Evolutionary conservation across 2,329 filamentous ascomycete genomes (phyloP).

Genomic region (Colletotrichum magnum): DNA sequence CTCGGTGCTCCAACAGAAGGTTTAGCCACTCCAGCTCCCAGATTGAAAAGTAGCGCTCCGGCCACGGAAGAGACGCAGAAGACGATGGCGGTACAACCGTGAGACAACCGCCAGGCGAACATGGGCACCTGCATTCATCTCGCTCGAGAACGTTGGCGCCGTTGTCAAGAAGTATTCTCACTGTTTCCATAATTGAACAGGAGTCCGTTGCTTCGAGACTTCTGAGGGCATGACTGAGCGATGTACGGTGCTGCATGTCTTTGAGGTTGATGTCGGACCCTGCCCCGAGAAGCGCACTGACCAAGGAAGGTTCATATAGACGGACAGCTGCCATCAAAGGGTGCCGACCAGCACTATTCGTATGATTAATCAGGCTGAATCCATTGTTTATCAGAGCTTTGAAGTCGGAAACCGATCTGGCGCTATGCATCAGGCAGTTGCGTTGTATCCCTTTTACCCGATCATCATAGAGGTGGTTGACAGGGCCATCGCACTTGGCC

Average conservation of each 20-base stretch:
- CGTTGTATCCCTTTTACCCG: rapidly evolving
- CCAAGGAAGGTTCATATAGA: rapidly evolving
- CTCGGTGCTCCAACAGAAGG: rapidly evolving
- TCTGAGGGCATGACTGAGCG: neutral
- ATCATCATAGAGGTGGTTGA: conserved; percentile 2
- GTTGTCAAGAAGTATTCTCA: neutral
- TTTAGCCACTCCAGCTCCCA: conserved; percentile 3
- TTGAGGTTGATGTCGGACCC: neutral
- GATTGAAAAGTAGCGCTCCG: neutral
- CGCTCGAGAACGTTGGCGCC: neutral
- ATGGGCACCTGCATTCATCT: conserved; percentile 14
- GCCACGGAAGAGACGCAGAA: neutral
- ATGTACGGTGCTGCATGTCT: neutral
- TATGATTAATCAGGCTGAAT: neutral
- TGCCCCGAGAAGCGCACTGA: neutral
- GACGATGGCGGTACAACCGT: neutral
- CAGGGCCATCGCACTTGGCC: neutral
- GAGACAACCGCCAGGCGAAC: neutral
- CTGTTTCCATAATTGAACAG: neutral
- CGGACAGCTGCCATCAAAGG: neutral
- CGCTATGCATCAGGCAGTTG: neutral
- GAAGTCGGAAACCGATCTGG: neutral
- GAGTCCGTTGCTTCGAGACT: rapidly evolving
- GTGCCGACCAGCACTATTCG: neutral
- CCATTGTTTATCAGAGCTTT: neutral